These are phyloP conservation scores for Cyberlindnera subsufficiens DNA, from an alignment of 805 yeast species.

Conservation along the genomic window DNA sequence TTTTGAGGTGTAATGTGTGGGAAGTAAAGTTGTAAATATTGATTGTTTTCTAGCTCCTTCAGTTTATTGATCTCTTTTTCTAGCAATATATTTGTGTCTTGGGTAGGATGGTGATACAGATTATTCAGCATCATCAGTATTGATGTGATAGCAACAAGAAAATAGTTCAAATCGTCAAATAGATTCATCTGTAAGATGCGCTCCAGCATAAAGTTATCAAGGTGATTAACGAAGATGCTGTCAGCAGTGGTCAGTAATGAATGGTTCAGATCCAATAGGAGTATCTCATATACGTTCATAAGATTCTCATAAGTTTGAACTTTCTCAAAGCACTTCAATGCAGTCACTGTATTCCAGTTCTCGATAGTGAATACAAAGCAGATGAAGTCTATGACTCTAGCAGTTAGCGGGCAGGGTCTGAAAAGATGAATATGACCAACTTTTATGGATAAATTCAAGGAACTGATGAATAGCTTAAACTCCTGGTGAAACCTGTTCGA, in stretches of 20 bases:
- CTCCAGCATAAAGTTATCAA: conserved; percentile 8
- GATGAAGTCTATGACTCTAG: conserved; percentile 1
- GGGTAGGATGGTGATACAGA: conserved; percentile 6
- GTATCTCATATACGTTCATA: conserved; percentile 17
- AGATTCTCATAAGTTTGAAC: conserved; percentile 15
- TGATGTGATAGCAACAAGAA: conserved; percentile 10
- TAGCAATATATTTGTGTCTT: conserved; percentile 1
- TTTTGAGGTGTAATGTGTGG: conserved; percentile 6
- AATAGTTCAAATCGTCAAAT: conserved; percentile 19
- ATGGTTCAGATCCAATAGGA: conserved; percentile 16
- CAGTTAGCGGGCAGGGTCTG: not conserved
- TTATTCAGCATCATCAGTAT: conserved; percentile 16
- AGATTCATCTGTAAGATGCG: conserved; percentile 14
- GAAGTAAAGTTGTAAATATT: conserved; percentile 9
- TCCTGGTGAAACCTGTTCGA: conserved; percentile 2
- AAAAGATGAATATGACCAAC: no score
- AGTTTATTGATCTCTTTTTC: conserved; percentile 5
- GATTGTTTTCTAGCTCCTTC: conserved; percentile 17
- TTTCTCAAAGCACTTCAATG: conserved; percentile 3
- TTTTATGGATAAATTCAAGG: conserved; percentile 4
- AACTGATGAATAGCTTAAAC: conserved; percentile 3
- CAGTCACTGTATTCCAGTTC: conserved; percentile 5
- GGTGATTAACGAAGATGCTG: conserved; percentile 5
- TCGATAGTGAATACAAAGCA: conserved; percentile 1
- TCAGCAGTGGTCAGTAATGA: conserved; percentile 10